These are phyloP conservation scores for Trichosporon sp. DNA, from an alignment of 1,284 basidiomycete species.

Conservation along the genomic window DNA sequence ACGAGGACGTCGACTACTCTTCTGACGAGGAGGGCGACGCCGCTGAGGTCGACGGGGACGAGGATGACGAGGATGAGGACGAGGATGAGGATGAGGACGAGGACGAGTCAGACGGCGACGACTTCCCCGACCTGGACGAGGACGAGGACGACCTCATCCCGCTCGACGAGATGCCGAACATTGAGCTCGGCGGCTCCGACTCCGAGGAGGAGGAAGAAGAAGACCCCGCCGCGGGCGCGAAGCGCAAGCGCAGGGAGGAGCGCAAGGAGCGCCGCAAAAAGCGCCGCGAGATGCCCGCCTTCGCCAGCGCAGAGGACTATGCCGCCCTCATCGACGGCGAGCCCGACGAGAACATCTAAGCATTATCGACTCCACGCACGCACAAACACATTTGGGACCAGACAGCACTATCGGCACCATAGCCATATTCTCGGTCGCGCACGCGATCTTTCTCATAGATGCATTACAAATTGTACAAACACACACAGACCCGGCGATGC, in stretches of 20 bases:
- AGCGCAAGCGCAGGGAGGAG: slow-evolving; percentile 61
- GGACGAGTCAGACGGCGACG: slow-evolving; percentile 32
- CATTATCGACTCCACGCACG: slow-evolving; percentile 46
- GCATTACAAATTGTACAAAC: slow-evolving; percentile 21
- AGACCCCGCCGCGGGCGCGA: slow-evolving; percentile 60
- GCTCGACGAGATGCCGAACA: slow-evolving; percentile 55
- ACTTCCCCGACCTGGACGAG: slow-evolving; percentile 49
- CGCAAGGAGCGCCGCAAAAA: slow-evolving; percentile 62
- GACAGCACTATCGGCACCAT: not conserved
- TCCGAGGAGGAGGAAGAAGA: slow-evolving; percentile 56
- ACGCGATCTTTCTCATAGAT: not conserved
- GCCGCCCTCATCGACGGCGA: slow-evolving; percentile 84
- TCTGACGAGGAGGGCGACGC: slow-evolving; percentile 60
- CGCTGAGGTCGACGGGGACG: slow-evolving; percentile 41
- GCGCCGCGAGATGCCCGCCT: slow-evolving; percentile 80
- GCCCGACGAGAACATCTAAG: slow-evolving; percentile 63
- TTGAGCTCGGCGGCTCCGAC: slow-evolving; percentile 46
- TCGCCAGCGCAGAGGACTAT: slow-evolving; percentile 95
- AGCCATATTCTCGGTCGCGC: not conserved
- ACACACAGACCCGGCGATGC: not conserved
- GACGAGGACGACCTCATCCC: slow-evolving; percentile 58
- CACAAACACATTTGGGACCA: slow-evolving; percentile 5
- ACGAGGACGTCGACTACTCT: slow-evolving; percentile 62
- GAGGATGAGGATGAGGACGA: slow-evolving; percentile 33
- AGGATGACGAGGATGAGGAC: slow-evolving; percentile 40